Evolutionary conservation across 306 rosid species (phyloP).

Genomic region (Gleditsia sinensis): DNA sequence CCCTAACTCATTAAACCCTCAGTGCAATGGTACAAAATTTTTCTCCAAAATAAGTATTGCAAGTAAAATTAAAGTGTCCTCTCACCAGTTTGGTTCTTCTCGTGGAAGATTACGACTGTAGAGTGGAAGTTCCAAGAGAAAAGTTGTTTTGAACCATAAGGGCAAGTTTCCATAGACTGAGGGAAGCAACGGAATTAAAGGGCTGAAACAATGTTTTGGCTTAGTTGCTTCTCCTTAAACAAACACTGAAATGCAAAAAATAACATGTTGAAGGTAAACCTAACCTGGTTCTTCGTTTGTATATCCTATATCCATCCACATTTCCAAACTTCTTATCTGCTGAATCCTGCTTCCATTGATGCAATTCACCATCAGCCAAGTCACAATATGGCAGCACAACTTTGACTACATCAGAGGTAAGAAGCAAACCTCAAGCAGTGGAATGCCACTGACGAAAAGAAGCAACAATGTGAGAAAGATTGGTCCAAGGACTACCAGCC

Average conservation of each 20-base stretch:
- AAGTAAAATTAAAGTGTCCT: constrained; percentile 18
- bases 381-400: constrained; percentile 1
- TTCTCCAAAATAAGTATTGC: not conserved
- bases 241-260: constrained; percentile 8
- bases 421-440: constrained; percentile 86
- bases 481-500: constrained; percentile 90
- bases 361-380: constrained; percentile 30
- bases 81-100: constrained; percentile 70
- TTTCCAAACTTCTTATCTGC: constrained; percentile 93
- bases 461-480: constrained; percentile 82
- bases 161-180: constrained; percentile 76
- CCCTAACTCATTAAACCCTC: constrained; percentile 10
- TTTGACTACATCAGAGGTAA: constrained; percentile 30
- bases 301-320: constrained; percentile 59
- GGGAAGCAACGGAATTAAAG: constrained; percentile 78
- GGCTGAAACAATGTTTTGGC: constrained; percentile 60
- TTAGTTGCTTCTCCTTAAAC: constrained; percentile 35
- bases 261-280: constrained; percentile 23
- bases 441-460: constrained; percentile 95
- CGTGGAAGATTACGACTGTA: constrained; percentile 71
- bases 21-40: constrained; percentile 9
- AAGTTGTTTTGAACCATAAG: constrained; percentile 63
- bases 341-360: constrained; percentile 67
- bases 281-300: constrained; percentile 83
- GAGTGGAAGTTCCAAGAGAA: constrained; percentile 84